Base-by-base conservation (phyloP, 1,284 basidiomycete genomes). In the Ceratobasidium theobromae region DNA sequence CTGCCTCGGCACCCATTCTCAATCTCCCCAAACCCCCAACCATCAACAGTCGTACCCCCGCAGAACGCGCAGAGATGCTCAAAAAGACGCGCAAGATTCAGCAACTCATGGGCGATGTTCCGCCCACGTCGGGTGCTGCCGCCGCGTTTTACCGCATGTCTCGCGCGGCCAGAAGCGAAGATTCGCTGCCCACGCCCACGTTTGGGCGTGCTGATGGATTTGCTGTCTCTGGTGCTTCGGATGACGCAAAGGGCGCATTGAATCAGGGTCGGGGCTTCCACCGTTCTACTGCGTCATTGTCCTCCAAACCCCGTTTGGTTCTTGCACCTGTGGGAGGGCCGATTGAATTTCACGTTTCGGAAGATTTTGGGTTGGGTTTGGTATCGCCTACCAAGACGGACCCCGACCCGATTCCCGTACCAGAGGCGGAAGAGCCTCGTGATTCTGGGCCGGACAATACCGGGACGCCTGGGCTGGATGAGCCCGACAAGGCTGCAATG, bases 71-170 rank as follows among this genome's bases (percentile, higher is more conserved):
- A 0, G 86, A 89, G 43, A 84, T 89, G 57, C 78, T 93, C 25
- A 80, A 85, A 55, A 86, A 87, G 70, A 84, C 86, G 32, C 84
- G 86, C 71, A 94, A 94, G 76, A 81, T 94, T 43, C 83, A 89
- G 27, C 86, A 87, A 71, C 76, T 93, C 18, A 86, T 94, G 54
- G 92, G 92, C 74, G 71, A 73, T 53, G 64, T 73, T 0, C 68
- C 76, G 75, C 74, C 60, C 16, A 49, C 40, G 38, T 53, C 49
- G 1, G 41, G 65, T 5, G 21, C 33, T 12, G 53, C 28, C n/a
- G 52, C 23, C n/a, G 40, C 67, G 51, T 64, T 64, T 51, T 65
- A 58, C 40, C 48, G 35, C 2, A 23, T 32, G 23, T 41, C 60
- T 5, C 30, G 46, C 4, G 60, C 51, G 49, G 60, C 60, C 1